Percentiles rank a stretch among this genome's conserved stretches.
Conservation (phyloP, 2,329 filamentous ascomycete species). For the Immersiporthe knoxdaviesiana region DNA sequence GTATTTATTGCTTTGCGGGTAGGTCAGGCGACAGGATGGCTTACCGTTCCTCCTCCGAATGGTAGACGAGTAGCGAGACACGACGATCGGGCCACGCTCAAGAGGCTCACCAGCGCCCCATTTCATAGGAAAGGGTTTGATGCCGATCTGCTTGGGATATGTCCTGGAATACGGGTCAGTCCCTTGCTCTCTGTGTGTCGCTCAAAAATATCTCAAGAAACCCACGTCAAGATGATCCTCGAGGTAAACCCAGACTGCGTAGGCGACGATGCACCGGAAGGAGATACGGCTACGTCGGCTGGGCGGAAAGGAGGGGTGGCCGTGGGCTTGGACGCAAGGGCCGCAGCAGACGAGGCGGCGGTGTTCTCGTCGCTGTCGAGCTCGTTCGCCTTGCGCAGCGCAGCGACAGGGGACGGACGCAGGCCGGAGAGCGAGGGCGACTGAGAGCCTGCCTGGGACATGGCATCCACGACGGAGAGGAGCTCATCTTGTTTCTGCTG, state of each 20-base stretch:
- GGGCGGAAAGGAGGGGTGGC: slow-evolving; percentile 33
- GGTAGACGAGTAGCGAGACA: slow-evolving; percentile 74
- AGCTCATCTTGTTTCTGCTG: slow-evolving; percentile 30
- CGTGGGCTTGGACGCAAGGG: slow-evolving; percentile 32
- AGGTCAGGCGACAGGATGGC: slow-evolving; percentile 34
- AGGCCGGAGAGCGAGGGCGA: slow-evolving; percentile 13
- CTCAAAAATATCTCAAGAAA: not conserved
- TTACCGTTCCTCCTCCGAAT: slow-evolving; percentile 80
- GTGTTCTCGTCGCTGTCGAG: slow-evolving; percentile 21
- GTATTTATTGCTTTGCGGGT: not conserved
- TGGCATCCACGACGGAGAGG: slow-evolving; percentile 28
- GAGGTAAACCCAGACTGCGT: slow-evolving; percentile 25
- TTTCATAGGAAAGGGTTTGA: slow-evolving; percentile 84
- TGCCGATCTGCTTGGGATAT: slow-evolving; percentile 91
- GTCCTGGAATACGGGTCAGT: slow-evolving; percentile 49
- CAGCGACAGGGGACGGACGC: slow-evolving; percentile 16
- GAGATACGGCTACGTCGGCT: slow-evolving; percentile 29
- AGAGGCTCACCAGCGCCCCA: slow-evolving; percentile 82
- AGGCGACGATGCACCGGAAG: slow-evolving; percentile 18
- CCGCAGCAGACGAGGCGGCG: slow-evolving; percentile 28
- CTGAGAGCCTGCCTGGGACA: slow-evolving; percentile 13
- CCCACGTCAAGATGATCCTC: slow-evolving; percentile 30
- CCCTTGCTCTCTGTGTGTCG: not conserved
- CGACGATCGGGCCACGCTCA: slow-evolving; percentile 83
- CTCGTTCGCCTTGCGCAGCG: slow-evolving; percentile 23